phyloP scores from a whole-genome alignment of 257 asterid species.

The Solanum sitiens region DNA sequence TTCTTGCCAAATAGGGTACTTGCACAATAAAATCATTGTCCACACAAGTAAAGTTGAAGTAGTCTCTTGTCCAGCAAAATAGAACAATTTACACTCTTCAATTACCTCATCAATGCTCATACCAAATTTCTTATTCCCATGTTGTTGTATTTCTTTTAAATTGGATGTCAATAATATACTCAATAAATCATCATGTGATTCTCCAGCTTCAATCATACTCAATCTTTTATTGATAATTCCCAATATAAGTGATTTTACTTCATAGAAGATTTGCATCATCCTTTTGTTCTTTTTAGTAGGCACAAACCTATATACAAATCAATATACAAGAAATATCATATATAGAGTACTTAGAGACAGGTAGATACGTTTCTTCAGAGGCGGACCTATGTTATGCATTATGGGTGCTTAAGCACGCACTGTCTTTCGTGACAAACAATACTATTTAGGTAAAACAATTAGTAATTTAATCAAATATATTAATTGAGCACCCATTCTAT shows the following conservation, averaged over 20 bases:
- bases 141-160: slow-evolving; percentile 6
- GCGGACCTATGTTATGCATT: too few relatives aligned
- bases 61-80: too few relatives aligned
- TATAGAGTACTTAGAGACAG: neutral
- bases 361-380: neutral
- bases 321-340: neutral
- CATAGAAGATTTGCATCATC: slow-evolving; percentile 6
- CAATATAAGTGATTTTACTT: neutral
- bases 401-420: too few relatives aligned
- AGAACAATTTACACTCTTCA: too few relatives aligned
- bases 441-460: rapidly evolving
- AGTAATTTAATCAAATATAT: too few relatives aligned
- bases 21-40: too few relatives aligned
- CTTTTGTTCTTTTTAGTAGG: slow-evolving; percentile 8
- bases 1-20: too few relatives aligned
- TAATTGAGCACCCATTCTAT: too few relatives aligned
- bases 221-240: slow-evolving; percentile 4
- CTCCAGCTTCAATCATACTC: neutral
- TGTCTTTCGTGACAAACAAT: too few relatives aligned
- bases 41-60: too few relatives aligned
- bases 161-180: slow-evolving; percentile 11
- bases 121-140: slow-evolving; percentile 3
- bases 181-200: slow-evolving; percentile 7
- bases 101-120: neutral
- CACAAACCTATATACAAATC: neutral